A percentile compares a stretch with the other conserved stretches of the same genome.
Conservation (phyloP, 2,329 filamentous ascomycete species). For the Tricladium varicosporioides region DNA sequence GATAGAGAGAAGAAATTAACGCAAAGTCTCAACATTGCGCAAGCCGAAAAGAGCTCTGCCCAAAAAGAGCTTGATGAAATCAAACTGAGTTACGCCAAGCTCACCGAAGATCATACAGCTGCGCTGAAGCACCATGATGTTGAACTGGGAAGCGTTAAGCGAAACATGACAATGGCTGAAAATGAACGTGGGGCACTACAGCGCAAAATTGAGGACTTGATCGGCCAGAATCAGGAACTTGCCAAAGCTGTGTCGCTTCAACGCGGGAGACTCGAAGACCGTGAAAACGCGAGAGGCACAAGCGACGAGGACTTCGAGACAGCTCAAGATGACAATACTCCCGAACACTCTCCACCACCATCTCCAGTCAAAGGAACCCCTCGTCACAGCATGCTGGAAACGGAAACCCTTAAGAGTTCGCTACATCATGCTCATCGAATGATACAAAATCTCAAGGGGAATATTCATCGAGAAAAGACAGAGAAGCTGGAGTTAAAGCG, state of each 20-base stretch:
- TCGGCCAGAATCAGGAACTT: slow-evolving; percentile 85
- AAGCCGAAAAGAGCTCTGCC: slow-evolving; percentile 71
- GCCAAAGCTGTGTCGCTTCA: slow-evolving; percentile 78
- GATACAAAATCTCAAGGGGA: slow-evolving; percentile 92
- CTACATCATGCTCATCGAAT: slow-evolving; percentile 92
- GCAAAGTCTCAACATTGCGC: slow-evolving; percentile 66
- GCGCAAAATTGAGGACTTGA: slow-evolving; percentile 83
- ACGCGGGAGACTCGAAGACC: slow-evolving; percentile 64
- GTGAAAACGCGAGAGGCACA: slow-evolving; percentile 55
- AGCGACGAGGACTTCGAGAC: slow-evolving; percentile 64
- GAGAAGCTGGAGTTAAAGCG: slow-evolving; percentile 95
- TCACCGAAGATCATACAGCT: slow-evolving; percentile 76
- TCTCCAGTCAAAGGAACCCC: slow-evolving; percentile 92
- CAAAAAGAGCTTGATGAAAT: slow-evolving; percentile 91
- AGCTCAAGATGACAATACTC: slow-evolving; percentile 68
- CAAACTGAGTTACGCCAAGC: slow-evolving; percentile 73
- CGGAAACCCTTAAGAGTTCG: slow-evolving; percentile 92
- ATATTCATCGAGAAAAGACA: slow-evolving; percentile 95
- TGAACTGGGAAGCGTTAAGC: slow-evolving; percentile 79
- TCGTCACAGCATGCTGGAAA: slow-evolving; percentile 86
- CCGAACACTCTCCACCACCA: slow-evolving; percentile 85
- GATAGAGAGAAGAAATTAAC: slow-evolving; percentile 82
- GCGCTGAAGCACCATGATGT: slow-evolving; percentile 82
- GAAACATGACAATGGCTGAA: slow-evolving; percentile 75
- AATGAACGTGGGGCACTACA: slow-evolving; percentile 76